These are phyloP conservation scores for Leptomonas pyrrhocoris DNA, from an alignment of 208 protist species.

Conservation along the genomic window DNA sequence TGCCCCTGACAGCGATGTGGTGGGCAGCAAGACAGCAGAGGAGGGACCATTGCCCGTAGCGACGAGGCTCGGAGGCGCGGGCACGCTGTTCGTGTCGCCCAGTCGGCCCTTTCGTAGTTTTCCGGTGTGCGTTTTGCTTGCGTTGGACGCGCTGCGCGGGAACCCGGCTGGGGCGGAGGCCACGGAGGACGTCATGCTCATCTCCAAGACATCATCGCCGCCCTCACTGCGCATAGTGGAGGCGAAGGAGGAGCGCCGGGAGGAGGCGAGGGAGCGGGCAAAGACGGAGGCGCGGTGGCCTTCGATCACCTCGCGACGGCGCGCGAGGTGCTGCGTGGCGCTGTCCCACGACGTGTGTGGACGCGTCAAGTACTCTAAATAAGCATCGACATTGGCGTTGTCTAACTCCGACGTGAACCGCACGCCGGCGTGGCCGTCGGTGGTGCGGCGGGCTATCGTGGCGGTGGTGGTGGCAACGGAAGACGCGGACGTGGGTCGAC, in stretches of 20 bases:
- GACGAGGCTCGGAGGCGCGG: constrained; percentile 1
- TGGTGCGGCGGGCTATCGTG: neutral
- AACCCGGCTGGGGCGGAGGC: constrained; percentile 43
- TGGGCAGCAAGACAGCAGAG: constrained; percentile 16
- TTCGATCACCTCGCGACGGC: constrained; percentile 43
- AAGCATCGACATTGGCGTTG: constrained; percentile 72
- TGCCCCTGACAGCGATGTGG: neutral
- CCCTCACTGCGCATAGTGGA: constrained; percentile 34
- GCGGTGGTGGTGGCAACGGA: constrained; percentile 6
- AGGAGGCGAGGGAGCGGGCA: constrained; percentile 54
- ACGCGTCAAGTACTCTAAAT: constrained; percentile 85
- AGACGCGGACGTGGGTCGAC: neutral
- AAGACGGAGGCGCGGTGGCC: constrained; percentile 46
- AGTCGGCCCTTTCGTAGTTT: constrained; percentile 47
- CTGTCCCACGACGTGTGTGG: constrained; percentile 90
- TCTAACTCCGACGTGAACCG: constrained; percentile 66
- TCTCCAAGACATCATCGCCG: constrained; percentile 18
- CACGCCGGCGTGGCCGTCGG: constrained; percentile 11
- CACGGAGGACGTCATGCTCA: constrained; percentile 33
- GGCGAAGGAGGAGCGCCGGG: constrained; percentile 45
- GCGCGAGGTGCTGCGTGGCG: constrained; percentile 45
- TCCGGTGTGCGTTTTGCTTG: constrained; percentile 39
- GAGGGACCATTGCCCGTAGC: constrained; percentile 33
- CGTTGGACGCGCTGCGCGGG: constrained; percentile 36
- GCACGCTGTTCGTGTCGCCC: constrained; percentile 9